Conservation (phyloP, 192 early-diverging fungal species). For the Mortierella antarctica region DNA sequence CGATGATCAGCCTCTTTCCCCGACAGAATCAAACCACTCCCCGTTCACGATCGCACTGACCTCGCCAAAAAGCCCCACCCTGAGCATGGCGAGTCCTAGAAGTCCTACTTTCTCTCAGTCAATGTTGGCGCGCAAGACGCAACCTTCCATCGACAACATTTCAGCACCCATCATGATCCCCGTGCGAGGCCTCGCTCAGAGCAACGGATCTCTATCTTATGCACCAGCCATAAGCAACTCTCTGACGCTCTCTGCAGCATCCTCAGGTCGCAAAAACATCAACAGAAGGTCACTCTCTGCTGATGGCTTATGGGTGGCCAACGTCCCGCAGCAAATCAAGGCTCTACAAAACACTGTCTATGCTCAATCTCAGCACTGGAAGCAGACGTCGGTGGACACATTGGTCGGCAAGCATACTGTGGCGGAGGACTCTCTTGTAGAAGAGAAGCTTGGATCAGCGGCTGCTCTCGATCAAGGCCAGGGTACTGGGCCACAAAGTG, state of each 20-base stretch:
- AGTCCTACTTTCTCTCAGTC: constrained; percentile 20
- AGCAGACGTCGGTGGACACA: not conserved
- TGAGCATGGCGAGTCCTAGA: constrained; percentile 6
- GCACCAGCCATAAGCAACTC: not conserved
- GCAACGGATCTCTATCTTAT: not conserved
- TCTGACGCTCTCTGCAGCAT: constrained; percentile 1
- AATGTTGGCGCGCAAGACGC: constrained; percentile 10
- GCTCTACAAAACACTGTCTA: not conserved
- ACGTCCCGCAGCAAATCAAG: not conserved
- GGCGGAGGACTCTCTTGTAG: too few relatives aligned
- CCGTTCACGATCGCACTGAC: not conserved
- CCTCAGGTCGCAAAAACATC: not conserved
- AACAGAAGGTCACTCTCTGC: constrained; percentile 32
- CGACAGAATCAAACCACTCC: not conserved
- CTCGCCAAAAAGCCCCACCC: constrained; percentile 2
- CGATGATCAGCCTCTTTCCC: constrained; percentile 7
- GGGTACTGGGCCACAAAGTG: too few relatives aligned
- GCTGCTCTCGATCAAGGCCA: too few relatives aligned
- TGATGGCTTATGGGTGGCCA: constrained; percentile 9
- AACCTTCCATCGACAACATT: constrained; percentile 1
- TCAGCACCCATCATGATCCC: constrained; percentile 16
- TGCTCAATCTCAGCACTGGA: not conserved
- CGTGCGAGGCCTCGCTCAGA: constrained; percentile 5
- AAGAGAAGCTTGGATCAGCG: too few relatives aligned
- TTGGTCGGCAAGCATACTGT: not conserved